Base-by-base conservation (phyloP, 1,139 yeast species). In the Pichia sp. region DNA sequence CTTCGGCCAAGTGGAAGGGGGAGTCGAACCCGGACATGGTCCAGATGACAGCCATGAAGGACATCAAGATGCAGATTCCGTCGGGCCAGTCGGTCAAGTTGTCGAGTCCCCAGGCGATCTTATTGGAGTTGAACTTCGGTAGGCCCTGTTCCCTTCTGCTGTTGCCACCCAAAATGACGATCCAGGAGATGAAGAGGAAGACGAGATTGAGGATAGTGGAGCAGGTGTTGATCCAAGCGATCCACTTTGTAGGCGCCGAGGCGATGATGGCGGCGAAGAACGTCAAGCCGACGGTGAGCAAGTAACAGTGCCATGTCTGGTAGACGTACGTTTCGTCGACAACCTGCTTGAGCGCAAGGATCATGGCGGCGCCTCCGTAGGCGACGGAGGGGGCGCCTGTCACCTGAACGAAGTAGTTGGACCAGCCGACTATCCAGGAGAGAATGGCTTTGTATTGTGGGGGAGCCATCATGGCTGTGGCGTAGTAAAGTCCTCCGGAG, bases 11-110 rank as follows among this genome's bases (percentile, higher is more conserved):
- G 64, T 85, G 91, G 74, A 84, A 85, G 0, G 91, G 87, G 24
- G 87, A 80, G 66, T 85, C 92, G 64, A 82, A 85, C 24, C 91
- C 91, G 49, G 86, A 79, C 86, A 85, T 84, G 40, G 87, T 81
- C 91, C 91, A 85, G 64, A 84, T 81, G 52, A 80, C 84, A 31
- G 89, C 85, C 64, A 83, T 71, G 67, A 84, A 84, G 20, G 83
- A 74, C 77, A 81, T 75, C 57, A 84, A 71, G 66, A 83, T 73
- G 31, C 87, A 77, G 49, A 84, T 74, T 51, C 91, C 91, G 54
- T 75, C 73, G 4, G 89, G 87, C 78, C 82, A 85, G 20, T 83
- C 89, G 8, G 89, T 82, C 60, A 77, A 80, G 69, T 85, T 85
- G 48, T 76, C 71, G 49, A 83, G 74, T 1, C 73, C 71, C 89